Evolutionary conservation across 2,329 filamentous ascomycete species (phyloP).

Genomic region (Calonectria pseudoturangicola): DNA sequence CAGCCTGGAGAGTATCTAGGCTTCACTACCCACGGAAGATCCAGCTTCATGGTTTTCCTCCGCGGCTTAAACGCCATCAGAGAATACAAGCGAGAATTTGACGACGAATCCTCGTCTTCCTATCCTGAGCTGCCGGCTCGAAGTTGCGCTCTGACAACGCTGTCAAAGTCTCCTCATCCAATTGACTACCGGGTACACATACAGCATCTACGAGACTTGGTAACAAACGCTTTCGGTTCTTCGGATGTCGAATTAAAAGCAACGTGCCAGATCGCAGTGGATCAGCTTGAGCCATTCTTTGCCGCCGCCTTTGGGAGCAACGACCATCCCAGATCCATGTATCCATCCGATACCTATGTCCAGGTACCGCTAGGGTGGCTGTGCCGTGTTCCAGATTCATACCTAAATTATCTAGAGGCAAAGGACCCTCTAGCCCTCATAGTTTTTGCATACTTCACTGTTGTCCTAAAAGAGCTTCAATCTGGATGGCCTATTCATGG

Average conservation of each 20-base stretch:
- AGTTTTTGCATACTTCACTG: neutral
- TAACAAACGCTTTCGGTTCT: neutral
- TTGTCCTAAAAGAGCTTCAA: conserved; percentile 6
- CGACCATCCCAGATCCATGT: neutral
- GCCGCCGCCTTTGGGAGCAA: neutral
- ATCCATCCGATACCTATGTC: neutral
- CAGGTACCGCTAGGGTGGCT: conserved; percentile 12
- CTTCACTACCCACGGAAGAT: neutral
- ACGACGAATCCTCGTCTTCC: neutral
- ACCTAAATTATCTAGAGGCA: conserved; percentile 10
- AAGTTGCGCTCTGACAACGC: neutral
- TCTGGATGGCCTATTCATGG: conserved; percentile 14
- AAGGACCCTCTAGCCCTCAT: conserved; percentile 1
- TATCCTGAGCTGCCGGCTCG: conserved; percentile 8
- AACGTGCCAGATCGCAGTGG: neutral
- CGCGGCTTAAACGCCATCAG: conserved; percentile 8
- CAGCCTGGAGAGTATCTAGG: conserved; percentile 1
- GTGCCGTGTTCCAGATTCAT: neutral
- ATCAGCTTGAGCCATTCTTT: conserved; percentile 8
- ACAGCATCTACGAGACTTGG: neutral
- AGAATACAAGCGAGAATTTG: conserved; percentile 7
- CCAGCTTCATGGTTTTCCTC: conserved; percentile 14
- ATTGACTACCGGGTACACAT: neutral
- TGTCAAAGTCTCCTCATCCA: neutral
- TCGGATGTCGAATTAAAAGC: neutral